Conservation (phyloP, 208 protist genomes). For the Jaenimonas drosophilae region DNA sequence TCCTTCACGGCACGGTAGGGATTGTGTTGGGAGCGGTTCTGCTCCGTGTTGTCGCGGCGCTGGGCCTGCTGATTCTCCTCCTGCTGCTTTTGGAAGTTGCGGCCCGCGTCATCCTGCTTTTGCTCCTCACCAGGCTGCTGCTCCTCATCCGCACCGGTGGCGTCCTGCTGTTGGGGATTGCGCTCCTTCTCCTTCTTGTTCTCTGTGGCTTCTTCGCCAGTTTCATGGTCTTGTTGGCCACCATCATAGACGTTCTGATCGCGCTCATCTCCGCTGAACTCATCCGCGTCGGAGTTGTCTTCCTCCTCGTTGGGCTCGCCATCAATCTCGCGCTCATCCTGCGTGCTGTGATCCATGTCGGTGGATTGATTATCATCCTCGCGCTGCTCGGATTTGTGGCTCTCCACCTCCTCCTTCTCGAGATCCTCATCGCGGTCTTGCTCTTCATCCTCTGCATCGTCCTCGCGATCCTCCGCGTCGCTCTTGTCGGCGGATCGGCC, state of each 20-base stretch:
- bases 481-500: constrained; percentile 11
- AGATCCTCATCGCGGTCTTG: constrained; percentile 19
- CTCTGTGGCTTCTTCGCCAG: constrained; percentile 70
- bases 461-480: constrained; percentile 8
- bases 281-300: constrained; percentile 17
- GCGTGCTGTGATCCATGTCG: constrained; percentile 15
- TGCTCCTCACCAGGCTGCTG: constrained; percentile 67
- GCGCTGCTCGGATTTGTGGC: constrained; percentile 16
- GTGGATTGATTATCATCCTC: constrained; percentile 10
- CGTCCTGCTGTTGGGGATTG: constrained; percentile 36
- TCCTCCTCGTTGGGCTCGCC: constrained; percentile 14
- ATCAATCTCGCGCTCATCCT: constrained; percentile 29
- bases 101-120: constrained; percentile 71
- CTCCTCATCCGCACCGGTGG: constrained; percentile 37
- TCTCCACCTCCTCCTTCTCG: constrained; percentile 9
- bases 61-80: constrained; percentile 60
- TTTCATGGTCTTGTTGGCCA: constrained; percentile 75
- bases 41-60: constrained; percentile 68
- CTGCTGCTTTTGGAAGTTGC: constrained; percentile 73
- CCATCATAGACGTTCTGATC: constrained; percentile 78
- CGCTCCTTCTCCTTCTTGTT: constrained; percentile 38
- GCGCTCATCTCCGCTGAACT: constrained; percentile 27
- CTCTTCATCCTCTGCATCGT: constrained; percentile 14
- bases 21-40: constrained; percentile 55
- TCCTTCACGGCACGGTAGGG: constrained; percentile 84